These are phyloP conservation scores for Candida insectorum DNA, from an alignment of 805 yeast genomes.

Conservation along the genomic window DNA sequence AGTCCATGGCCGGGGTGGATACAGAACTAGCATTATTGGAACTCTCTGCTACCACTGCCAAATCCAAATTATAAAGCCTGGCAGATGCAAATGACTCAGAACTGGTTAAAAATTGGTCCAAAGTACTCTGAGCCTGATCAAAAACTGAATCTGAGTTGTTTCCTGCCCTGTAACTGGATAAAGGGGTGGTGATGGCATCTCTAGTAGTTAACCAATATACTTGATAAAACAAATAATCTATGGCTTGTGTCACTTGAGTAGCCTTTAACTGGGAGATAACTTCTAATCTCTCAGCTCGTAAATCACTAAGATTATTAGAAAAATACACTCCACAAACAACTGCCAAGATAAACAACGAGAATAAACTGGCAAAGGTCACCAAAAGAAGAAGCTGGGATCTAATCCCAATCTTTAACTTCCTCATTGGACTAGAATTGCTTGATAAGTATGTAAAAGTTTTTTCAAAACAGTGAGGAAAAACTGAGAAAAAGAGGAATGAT, in stretches of 20 bases:
- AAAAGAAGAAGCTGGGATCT: conserved; percentile 71
- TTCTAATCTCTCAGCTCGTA: conserved; percentile 67
- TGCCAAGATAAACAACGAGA: conserved; percentile 70
- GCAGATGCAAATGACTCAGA: conserved; percentile 63
- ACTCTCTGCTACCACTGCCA: conserved; percentile 42
- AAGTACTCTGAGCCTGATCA: conserved; percentile 40
- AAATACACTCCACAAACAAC: conserved; percentile 73
- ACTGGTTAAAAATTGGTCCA: conserved; percentile 61
- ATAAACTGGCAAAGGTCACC: conserved; percentile 65
- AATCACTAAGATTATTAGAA: conserved; percentile 53
- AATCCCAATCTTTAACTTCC: conserved; percentile 56
- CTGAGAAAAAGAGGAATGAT: too few relatives aligned
- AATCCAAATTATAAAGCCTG: conserved; percentile 60
- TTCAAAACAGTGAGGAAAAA: too few relatives aligned
- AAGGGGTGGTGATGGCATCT: conserved; percentile 57
- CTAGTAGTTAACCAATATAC: conserved; percentile 60
- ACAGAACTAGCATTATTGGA: conserved; percentile 25
- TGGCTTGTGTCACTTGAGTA: conserved; percentile 69
- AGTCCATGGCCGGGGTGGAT: conserved; percentile 25
- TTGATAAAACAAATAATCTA: conserved; percentile 64
- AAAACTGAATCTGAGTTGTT: conserved; percentile 50
- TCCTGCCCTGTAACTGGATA: conserved; percentile 68
- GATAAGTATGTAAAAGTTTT: too few relatives aligned
- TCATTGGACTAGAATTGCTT: conserved; percentile 23
- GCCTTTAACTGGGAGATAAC: conserved; percentile 81